Conservation (phyloP, 768 basidiomycete species). For the Tulasnella calospora region DNA sequence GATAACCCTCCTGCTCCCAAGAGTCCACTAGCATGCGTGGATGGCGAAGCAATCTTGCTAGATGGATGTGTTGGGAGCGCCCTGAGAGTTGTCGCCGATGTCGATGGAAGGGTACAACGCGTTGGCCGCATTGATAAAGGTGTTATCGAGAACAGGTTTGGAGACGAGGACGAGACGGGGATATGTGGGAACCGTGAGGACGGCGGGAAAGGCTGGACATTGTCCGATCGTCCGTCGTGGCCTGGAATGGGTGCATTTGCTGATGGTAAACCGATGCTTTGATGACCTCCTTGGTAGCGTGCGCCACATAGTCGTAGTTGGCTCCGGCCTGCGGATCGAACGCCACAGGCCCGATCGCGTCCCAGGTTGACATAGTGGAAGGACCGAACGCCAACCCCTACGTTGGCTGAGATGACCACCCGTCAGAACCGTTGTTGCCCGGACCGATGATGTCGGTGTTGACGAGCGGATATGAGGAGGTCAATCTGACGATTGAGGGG, state of each 20-base stretch:
- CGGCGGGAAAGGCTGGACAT: not conserved
- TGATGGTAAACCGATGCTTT: not conserved
- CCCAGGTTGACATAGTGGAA: not conserved
- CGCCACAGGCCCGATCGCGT: not conserved
- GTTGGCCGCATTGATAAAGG: not conserved
- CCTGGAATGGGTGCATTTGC: not conserved
- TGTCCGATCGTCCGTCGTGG: not conserved
- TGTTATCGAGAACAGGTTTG: not conserved
- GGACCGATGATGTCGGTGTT: not conserved
- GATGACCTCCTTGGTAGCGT: not conserved
- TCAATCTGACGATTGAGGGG: conserved; percentile 4
- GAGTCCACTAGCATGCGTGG: not conserved
- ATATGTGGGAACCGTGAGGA: not conserved
- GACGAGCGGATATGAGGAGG: conserved; percentile 10
- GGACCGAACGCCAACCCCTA: not conserved
- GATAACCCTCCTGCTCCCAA: not conserved
- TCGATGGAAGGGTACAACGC: not conserved
- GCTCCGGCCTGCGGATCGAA: not conserved
- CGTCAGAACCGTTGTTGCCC: not conserved
- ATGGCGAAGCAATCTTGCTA: not conserved
- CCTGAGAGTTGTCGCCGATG: not conserved
- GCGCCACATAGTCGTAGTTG: not conserved
- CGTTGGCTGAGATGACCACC: not conserved
- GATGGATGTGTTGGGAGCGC: not conserved
- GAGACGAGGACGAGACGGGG: not conserved